A percentile compares a stretch with the other conserved stretches of the same genome.
These are phyloP conservation scores for Daldinia eschscholtzii DNA, from an alignment of 2,329 filamentous ascomycete species.

Conservation along the genomic window DNA sequence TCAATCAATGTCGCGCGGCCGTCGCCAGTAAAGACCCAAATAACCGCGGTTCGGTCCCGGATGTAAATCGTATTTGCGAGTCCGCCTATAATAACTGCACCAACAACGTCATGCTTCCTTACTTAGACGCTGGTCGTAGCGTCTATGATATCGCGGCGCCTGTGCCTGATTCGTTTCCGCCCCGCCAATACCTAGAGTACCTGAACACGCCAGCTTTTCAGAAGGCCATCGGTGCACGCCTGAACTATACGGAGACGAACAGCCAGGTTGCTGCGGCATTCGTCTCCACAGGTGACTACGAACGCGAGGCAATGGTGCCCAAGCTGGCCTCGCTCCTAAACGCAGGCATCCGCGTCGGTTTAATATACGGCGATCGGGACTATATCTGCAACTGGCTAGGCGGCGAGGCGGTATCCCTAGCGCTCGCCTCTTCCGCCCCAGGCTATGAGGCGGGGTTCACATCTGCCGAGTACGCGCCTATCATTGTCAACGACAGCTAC, in stretches of 20 bases:
- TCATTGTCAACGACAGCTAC: slow-evolving; percentile 63
- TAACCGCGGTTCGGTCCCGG: slow-evolving; percentile 65
- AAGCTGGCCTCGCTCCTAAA: slow-evolving; percentile 66
- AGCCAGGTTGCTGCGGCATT: slow-evolving; percentile 60
- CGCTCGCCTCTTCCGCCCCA: slow-evolving; percentile 61
- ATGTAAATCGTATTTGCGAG: slow-evolving; percentile 70
- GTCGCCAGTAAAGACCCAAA: slow-evolving; percentile 65
- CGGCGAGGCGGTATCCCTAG: slow-evolving; percentile 62
- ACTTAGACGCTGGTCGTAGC: slow-evolving; percentile 47
- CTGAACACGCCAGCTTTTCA: slow-evolving; percentile 68
- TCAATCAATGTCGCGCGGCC: slow-evolving; percentile 54
- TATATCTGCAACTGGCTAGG: slow-evolving; percentile 69
- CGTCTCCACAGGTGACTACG: slow-evolving; percentile 45
- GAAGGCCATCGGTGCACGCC: slow-evolving; percentile 65
- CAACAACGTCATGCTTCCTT: slow-evolving; percentile 68
- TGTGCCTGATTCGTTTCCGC: slow-evolving; percentile 63
- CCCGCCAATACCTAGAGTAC: slow-evolving; percentile 65
- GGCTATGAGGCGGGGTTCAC: slow-evolving; percentile 65
- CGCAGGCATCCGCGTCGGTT: slow-evolving; percentile 64
- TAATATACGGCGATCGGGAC: slow-evolving; percentile 70
- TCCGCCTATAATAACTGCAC: slow-evolving; percentile 64
- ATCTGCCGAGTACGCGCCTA: slow-evolving; percentile 72
- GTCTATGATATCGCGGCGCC: slow-evolving; percentile 52
- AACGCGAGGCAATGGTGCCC: slow-evolving; percentile 52
- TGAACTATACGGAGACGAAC: slow-evolving; percentile 66